Conservation (phyloP, 140 eudicot genomes). For the Anethum foeniculum region DNA sequence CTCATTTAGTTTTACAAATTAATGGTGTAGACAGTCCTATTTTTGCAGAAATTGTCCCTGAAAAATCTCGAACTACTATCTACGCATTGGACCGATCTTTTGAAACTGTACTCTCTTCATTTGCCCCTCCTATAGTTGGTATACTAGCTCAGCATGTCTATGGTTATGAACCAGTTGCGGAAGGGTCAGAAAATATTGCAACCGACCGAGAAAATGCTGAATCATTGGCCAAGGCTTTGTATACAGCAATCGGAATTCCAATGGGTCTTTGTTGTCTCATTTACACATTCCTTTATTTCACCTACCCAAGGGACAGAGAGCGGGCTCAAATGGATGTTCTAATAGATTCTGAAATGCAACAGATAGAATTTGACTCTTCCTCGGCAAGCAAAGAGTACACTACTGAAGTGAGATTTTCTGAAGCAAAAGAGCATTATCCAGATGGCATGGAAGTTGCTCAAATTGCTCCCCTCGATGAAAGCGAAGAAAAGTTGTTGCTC, state of each 20-base stretch:
- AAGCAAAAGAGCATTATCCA: constrained; percentile 10
- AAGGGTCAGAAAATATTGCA: constrained; percentile 53
- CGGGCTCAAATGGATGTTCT: constrained; percentile 81
- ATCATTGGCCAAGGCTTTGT: constrained; percentile 81
- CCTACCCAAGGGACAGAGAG: constrained; percentile 90
- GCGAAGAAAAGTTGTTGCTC: constrained; percentile 47
- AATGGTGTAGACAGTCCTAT: constrained; percentile 66
- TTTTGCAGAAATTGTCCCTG: constrained; percentile 97
- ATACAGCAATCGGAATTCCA: constrained; percentile 66
- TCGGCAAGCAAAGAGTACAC: background rate
- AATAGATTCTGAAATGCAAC: constrained; percentile 53
- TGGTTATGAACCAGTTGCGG: constrained; percentile 58
- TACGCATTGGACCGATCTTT: constrained; percentile 89
- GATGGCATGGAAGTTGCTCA: constrained; percentile 26
- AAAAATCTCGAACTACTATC: constrained; percentile 73
- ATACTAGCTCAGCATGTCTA: constrained; percentile 71
- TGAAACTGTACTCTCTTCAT: constrained; percentile 76
- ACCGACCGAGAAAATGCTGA: constrained; percentile 68
- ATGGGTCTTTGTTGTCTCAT: constrained; percentile 75
- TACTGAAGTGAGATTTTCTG: constrained; percentile 11
- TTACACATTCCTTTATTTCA: constrained; percentile 68
- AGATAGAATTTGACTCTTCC: constrained; percentile 22
- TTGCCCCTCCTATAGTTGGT: constrained; percentile 96
- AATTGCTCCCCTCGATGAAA: constrained; percentile 39
- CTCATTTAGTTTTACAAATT: constrained; percentile 14